Percentiles rank a stretch among this genome's conserved stretches.
Evolutionary conservation across 148 eudicot species (phyloP).

Genomic region (Euryodendron excelsum): DNA sequence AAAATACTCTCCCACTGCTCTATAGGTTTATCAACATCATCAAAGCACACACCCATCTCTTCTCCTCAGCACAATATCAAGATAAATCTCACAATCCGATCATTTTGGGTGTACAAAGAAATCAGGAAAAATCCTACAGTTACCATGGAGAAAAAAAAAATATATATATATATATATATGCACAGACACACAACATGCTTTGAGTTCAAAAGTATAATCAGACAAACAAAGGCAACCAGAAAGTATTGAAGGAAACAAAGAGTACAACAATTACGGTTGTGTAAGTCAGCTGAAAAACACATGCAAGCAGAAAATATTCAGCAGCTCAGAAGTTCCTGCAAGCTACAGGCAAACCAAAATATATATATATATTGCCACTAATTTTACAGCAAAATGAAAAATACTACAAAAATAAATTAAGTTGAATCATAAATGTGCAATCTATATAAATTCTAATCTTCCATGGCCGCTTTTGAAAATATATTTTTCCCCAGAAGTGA

Average conservation of each 20-base stretch:
- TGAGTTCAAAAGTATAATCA: background rate
- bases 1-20: constrained; percentile 74
- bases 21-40: constrained; percentile 24
- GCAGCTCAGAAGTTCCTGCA: background rate
- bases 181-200: background rate
- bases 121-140: constrained; percentile 3
- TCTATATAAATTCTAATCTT: background rate
- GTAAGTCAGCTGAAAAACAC: background rate
- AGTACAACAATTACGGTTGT: background rate
- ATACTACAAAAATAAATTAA: no score
- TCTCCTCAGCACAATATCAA: constrained; percentile 23
- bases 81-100: constrained; percentile 5
- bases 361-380: background rate
- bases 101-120: background rate
- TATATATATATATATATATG: background rate
- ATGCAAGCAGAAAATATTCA: background rate
- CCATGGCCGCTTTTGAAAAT: background rate
- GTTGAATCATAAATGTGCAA: background rate
- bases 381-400: background rate
- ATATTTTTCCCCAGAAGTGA: background rate
- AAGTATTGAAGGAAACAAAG: background rate
- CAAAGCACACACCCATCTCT: constrained; percentile 20
- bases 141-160: background rate
- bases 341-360: background rate
- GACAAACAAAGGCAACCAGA: background rate